Evolutionary conservation across 345 rosid genomes (phyloP).

Genomic region (Excoecaria agallocha): DNA sequence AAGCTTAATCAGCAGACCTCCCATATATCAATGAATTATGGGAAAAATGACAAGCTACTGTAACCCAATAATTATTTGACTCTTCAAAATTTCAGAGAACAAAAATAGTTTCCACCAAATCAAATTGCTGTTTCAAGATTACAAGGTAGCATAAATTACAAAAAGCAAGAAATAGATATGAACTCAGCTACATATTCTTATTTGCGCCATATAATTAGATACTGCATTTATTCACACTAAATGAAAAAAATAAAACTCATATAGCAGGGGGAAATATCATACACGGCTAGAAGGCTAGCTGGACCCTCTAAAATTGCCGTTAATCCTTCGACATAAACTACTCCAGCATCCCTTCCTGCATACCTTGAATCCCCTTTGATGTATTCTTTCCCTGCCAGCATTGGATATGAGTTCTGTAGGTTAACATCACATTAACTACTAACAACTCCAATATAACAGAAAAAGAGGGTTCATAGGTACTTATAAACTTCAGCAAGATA

Average conservation of each 20-base stretch:
- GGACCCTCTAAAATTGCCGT: constrained; percentile 90
- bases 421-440: background rate
- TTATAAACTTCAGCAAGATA: constrained; percentile 96
- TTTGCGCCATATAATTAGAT: background rate
- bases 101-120: too few relatives aligned
- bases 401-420: background rate
- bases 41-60: too few relatives aligned
- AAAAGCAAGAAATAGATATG: too few relatives aligned
- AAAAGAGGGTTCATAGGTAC: constrained; percentile 25
- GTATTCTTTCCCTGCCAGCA: constrained; percentile 82
- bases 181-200: too few relatives aligned
- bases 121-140: too few relatives aligned
- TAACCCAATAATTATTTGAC: too few relatives aligned
- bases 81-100: too few relatives aligned
- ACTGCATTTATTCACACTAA: background rate
- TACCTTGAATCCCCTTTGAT: constrained; percentile 98
- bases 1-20: too few relatives aligned
- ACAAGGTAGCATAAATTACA: too few relatives aligned
- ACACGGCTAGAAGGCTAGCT: constrained; percentile 74
- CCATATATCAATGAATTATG: too few relatives aligned
- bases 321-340: constrained; percentile 77
- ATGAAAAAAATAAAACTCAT: background rate
- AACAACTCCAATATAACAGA: background rate
- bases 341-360: constrained; percentile 66
- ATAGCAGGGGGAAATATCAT: constrained; percentile 25